Evolutionary conservation across 2,329 filamentous ascomycete genomes (phyloP), one percentile per base, ranked within the genome.

Genomic region (Penicillium olsonii): DNA sequence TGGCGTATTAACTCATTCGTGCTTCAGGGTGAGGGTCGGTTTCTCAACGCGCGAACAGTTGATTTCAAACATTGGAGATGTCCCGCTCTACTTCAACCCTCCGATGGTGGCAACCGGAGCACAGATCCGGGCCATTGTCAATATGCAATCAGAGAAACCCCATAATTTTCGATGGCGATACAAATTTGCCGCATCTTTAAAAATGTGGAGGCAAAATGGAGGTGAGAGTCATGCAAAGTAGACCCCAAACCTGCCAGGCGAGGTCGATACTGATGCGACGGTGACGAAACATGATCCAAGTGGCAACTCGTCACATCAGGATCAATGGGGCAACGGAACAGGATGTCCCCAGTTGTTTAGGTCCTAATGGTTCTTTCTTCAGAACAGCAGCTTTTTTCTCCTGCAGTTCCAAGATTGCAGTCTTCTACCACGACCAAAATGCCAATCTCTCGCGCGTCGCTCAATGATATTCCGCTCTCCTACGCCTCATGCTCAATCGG

Each of bases 401-500:
- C n/a, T n/a, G n/a, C n/a, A n/a, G n/a, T n/a, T n/a, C n/a, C n/a
- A n/a, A n/a, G n/a, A n/a, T n/a, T n/a, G n/a, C n/a, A n/a, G n/a
- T 12, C 12, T n/a, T 6, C n/a, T 31, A n/a, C 7, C n/a, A 6
- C 11, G n/a, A n/a, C 4, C 7, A 50, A 45, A 35, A 56, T 57
- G 55, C 22, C 44, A 26, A 55, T 56, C 20, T 42, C 42, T 14
- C 37, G 31, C 24, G 18, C 41, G 8, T 62, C 61, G 8, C 48
- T 66, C 18, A 37, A 60, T 31, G 44, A 62, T 18, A 67, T 75
- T 35, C 67, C 70, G 19, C 61, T 70, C 18, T 62, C 72, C 45
- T 76, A 70, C 45, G 73, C 74, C 9, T 69, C 70, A 22, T 75
- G 73, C 57, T 76, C 72, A 10, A 71, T 76, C 31, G 72, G 72